A percentile compares a stretch with the other conserved stretches of the same genome.
phyloP scores from a whole-genome alignment of 1,284 basidiomycete genomes.

The Rhizoctonia solani region DNA sequence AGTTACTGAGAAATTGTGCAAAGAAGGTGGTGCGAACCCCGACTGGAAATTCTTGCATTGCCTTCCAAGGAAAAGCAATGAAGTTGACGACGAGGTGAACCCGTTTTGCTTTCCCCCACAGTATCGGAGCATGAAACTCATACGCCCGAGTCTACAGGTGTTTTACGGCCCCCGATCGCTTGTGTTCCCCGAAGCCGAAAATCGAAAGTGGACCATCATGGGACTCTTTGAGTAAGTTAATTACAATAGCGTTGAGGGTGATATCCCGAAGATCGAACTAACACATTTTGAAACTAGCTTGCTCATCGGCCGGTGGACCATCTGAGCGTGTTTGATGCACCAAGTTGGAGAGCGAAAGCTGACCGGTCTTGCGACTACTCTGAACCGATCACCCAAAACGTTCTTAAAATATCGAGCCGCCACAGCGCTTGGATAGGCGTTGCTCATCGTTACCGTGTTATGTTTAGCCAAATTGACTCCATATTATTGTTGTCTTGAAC shows the following conservation, averaged over 20 bases:
- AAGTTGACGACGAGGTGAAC: slow-evolving; percentile 95
- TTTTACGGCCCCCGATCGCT: slow-evolving; percentile 77
- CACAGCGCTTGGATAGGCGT: too few relatives aligned
- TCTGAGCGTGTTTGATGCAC: slow-evolving; percentile 22
- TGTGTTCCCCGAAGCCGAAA: slow-evolving; percentile 78
- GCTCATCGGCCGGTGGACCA: slow-evolving; percentile 23
- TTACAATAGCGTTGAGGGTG: background rate
- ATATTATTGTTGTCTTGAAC: background rate
- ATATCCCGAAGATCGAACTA: slow-evolving; percentile 9
- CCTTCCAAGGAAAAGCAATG: slow-evolving; percentile 88
- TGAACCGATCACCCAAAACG: too few relatives aligned
- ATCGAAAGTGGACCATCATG: slow-evolving; percentile 95
- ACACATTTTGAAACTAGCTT: slow-evolving; percentile 18
- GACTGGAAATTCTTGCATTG: slow-evolving; percentile 98
- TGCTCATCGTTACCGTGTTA: background rate
- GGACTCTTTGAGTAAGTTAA: slow-evolving; percentile 77
- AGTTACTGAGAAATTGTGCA: slow-evolving; percentile 84
- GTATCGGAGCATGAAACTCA: slow-evolving; percentile 1
- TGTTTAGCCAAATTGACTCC: background rate
- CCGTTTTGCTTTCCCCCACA: slow-evolving; percentile 42
- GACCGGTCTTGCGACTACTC: background rate
- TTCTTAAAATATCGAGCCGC: too few relatives aligned
- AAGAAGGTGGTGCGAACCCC: slow-evolving; percentile 77
- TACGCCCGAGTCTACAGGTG: slow-evolving; percentile 52
- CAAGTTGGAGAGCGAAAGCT: background rate